phyloP scores from a whole-genome alignment of 805 yeast species.

The Ogataea nonfermentans region DNA sequence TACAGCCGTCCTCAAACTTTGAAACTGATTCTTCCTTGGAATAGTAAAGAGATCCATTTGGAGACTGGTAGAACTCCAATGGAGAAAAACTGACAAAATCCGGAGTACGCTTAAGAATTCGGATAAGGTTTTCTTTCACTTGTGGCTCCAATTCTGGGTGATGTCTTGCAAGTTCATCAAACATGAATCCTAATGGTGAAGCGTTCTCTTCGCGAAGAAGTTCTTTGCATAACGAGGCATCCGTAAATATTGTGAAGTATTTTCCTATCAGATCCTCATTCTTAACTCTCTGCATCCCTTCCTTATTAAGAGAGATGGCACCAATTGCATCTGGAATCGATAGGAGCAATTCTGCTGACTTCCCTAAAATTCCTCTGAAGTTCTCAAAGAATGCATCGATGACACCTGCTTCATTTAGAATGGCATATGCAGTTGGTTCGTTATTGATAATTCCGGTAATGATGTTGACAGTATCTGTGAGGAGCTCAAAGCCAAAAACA shows the following conservation, averaged over 20 bases:
- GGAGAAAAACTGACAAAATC: slow-evolving; percentile 37
- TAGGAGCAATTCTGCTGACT: slow-evolving; percentile 53
- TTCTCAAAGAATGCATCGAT: slow-evolving; percentile 62
- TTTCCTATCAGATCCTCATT: slow-evolving; percentile 36
- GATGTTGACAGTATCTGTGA: slow-evolving; percentile 60
- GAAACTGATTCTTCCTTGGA: slow-evolving; percentile 40
- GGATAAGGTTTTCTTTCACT: slow-evolving; percentile 48
- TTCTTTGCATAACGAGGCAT: slow-evolving; percentile 49
- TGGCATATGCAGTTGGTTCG: slow-evolving; percentile 85
- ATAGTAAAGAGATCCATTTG: slow-evolving; percentile 39
- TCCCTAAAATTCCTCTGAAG: slow-evolving; percentile 54
- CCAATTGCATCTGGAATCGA: slow-evolving; percentile 75
- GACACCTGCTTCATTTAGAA: slow-evolving; percentile 74
- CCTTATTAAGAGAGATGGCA: slow-evolving; percentile 75
- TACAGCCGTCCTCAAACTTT: slow-evolving; percentile 40
- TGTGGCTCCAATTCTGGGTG: slow-evolving; percentile 68
- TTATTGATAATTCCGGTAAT: slow-evolving; percentile 74
- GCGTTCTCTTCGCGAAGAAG: slow-evolving; percentile 53
- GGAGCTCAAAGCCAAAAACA: slow-evolving; percentile 64
- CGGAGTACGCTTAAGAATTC: slow-evolving; percentile 47
- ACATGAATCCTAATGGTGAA: slow-evolving; percentile 57
- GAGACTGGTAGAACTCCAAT: slow-evolving; percentile 44
- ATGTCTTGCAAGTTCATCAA: slow-evolving; percentile 83
- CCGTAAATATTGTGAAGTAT: slow-evolving; percentile 51
- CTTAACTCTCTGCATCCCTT: slow-evolving; percentile 62